phyloP scores from a whole-genome alignment of 2,329 filamentous ascomycete species.

The Trichoderma sp. region DNA sequence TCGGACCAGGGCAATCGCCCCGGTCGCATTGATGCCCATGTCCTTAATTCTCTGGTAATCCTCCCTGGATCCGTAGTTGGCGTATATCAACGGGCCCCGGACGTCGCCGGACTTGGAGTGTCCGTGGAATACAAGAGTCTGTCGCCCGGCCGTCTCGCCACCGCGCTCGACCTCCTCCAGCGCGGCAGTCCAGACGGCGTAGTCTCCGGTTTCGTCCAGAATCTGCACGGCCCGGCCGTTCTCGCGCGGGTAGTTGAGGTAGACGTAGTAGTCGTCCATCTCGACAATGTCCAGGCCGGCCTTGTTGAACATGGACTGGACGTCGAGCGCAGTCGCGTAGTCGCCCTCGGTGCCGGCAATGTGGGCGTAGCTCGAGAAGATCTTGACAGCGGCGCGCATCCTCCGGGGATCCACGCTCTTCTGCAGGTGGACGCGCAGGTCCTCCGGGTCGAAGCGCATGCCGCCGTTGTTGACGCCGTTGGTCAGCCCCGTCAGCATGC shows the following conservation, averaged over 20 bases:
- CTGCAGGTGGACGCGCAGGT: slow-evolving; percentile 75
- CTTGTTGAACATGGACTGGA: slow-evolving; percentile 73
- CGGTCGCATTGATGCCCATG: slow-evolving; percentile 71
- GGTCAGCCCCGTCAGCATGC: slow-evolving; percentile 71
- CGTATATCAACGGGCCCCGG: slow-evolving; percentile 84
- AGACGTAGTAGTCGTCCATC: slow-evolving; percentile 81
- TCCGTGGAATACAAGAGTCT: slow-evolving; percentile 83
- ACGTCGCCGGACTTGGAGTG: slow-evolving; percentile 86
- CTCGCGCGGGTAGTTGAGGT: slow-evolving; percentile 84
- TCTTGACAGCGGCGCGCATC: slow-evolving; percentile 72
- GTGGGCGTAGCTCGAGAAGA: slow-evolving; percentile 83
- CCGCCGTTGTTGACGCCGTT: slow-evolving; percentile 62
- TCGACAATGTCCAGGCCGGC: slow-evolving; percentile 74
- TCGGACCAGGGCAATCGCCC: slow-evolving; percentile 81
- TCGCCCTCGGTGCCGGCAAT: slow-evolving; percentile 94
- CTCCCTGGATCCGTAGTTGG: slow-evolving; percentile 83
- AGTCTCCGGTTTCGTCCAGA: slow-evolving; percentile 63
- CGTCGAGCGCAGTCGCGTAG: slow-evolving; percentile 80
- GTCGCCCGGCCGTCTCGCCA: slow-evolving; percentile 61
- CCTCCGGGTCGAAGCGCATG: slow-evolving; percentile 78
- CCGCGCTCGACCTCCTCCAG: slow-evolving; percentile 78
- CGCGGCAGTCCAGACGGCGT: slow-evolving; percentile 73
- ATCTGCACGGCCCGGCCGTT: slow-evolving; percentile 82
- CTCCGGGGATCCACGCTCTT: slow-evolving; percentile 68
- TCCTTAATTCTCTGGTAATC: slow-evolving; percentile 77